A percentile compares a stretch with the other conserved stretches of the same genome.
These are phyloP conservation scores for Rhinocladiella similis DNA, from an alignment of 2,329 filamentous ascomycete species.

Conservation along the genomic window DNA sequence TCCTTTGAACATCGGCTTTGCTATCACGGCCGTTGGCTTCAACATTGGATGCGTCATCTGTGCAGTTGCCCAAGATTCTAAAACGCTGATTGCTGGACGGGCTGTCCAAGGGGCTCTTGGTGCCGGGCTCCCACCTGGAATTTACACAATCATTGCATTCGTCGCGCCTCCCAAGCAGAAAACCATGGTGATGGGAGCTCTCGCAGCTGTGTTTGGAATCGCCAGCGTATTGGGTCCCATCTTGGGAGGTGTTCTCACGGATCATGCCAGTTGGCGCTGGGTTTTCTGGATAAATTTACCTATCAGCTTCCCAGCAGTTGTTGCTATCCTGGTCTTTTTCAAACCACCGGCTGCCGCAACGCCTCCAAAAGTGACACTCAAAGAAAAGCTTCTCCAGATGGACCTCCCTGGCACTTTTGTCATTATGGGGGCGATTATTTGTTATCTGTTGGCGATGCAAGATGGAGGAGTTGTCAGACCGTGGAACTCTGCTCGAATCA, in stretches of 20 bases:
- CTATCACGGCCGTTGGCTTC: constrained; percentile 40
- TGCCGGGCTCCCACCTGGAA: constrained; percentile 29
- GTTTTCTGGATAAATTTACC: constrained; percentile 42
- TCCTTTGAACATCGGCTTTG: constrained; percentile 34
- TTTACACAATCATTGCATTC: constrained; percentile 48
- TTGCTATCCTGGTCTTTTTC: constrained; percentile 33
- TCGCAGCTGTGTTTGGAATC: constrained; percentile 31
- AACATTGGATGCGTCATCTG: constrained; percentile 43
- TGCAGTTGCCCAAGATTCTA: constrained; percentile 35
- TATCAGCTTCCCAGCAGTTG: constrained; percentile 37
- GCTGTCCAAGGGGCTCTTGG: constrained; percentile 33
- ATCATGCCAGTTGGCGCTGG: constrained; percentile 37
- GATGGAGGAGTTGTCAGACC: constrained; percentile 40
- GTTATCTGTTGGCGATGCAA: constrained; percentile 48
- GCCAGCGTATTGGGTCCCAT: constrained; percentile 41
- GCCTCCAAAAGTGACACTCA: constrained; percentile 22
- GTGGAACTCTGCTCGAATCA: constrained; percentile 29
- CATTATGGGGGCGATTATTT: constrained; percentile 40
- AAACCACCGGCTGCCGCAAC: constrained; percentile 14
- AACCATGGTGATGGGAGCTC: constrained; percentile 29
- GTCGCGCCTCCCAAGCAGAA: constrained; percentile 47
- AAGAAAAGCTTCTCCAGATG: constrained; percentile 43
- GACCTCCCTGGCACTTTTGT: constrained; percentile 44
- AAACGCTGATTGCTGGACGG: constrained; percentile 40
- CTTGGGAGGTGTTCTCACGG: constrained; percentile 44